Percentiles rank a stretch among this genome's conserved stretches.
Conservation (phyloP, 768 basidiomycete genomes). For the Lactarius sp. region DNA sequence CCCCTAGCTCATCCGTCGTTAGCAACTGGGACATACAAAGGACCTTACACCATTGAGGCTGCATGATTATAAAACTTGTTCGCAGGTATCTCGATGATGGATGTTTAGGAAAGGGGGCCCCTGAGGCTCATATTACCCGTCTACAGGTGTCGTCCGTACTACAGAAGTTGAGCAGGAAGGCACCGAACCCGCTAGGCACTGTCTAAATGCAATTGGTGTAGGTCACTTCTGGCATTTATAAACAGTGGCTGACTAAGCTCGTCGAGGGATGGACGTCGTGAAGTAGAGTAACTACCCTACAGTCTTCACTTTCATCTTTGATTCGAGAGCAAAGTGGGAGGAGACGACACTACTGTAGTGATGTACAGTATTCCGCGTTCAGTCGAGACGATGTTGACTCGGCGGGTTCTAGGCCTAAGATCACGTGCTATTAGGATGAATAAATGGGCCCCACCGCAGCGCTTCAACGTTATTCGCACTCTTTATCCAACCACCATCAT, state of each 20-base stretch:
- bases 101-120: not conserved
- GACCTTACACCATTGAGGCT: too few species aligned
- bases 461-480: not conserved
- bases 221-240: too few species aligned
- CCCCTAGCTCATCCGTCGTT: not conserved
- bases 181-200: too few species aligned
- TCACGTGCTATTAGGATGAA: conserved; percentile 16
- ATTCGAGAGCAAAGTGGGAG: too few species aligned
- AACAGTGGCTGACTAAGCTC: not conserved
- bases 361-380: too few species aligned
- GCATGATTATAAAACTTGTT: not conserved
- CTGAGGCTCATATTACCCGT: not conserved
- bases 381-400: too few species aligned
- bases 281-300: too few species aligned
- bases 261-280: too few species aligned
- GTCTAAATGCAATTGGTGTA: too few species aligned
- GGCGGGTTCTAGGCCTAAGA: not conserved
- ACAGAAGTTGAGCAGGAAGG: not conserved
- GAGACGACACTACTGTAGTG: too few species aligned
- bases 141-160: not conserved
- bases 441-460: conserved; percentile 3
- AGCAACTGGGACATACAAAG: not conserved
- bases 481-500: conserved; percentile 18
- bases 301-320: too few species aligned
- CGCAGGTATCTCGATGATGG: not conserved